These are phyloP conservation scores for Geotrichum australiense DNA, from an alignment of 1,139 yeast genomes.

Conservation along the genomic window DNA sequence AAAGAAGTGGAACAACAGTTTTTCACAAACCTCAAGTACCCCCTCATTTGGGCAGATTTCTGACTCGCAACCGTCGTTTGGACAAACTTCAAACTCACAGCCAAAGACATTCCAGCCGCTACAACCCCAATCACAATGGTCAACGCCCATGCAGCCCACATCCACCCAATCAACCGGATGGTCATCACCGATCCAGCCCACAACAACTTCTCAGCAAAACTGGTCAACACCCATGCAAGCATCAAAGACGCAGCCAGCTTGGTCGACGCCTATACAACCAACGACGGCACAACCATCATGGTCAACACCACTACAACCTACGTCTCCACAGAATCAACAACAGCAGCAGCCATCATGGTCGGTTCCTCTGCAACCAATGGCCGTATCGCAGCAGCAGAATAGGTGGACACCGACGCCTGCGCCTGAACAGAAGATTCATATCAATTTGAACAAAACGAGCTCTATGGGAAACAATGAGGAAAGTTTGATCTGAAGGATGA, in stretches of 20 bases:
- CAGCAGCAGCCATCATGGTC: slow-evolving; percentile 2
- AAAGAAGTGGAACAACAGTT: too few relatives aligned
- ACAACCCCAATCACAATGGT: background rate
- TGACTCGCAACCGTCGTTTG: background rate
- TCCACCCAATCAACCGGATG: background rate
- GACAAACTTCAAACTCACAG: background rate
- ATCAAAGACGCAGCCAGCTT: background rate
- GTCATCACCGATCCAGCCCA: slow-evolving; percentile 3
- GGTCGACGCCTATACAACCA: slow-evolving; percentile 2
- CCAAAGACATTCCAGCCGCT: slow-evolving; percentile 3
- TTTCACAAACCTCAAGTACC: background rate
- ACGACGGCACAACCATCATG: background rate
- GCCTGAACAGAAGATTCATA: slow-evolving; percentile 10
- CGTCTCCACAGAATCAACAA: background rate
- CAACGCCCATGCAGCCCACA: slow-evolving; percentile 2
- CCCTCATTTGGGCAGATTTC: background rate
- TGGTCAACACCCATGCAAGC: slow-evolving; percentile 3
- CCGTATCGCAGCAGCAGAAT: slow-evolving; percentile 16
- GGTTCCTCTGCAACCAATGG: background rate
- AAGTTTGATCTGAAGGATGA: slow-evolving; percentile 11
- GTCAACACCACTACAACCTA: slow-evolving; percentile 3
- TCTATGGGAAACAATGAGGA: slow-evolving; percentile 1
- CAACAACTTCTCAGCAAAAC: background rate
- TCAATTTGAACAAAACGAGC: background rate
- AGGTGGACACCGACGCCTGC: background rate